Base-by-base conservation (phyloP, 1,284 basidiomycete species). In the Ceratobasidium sp. region DNA sequence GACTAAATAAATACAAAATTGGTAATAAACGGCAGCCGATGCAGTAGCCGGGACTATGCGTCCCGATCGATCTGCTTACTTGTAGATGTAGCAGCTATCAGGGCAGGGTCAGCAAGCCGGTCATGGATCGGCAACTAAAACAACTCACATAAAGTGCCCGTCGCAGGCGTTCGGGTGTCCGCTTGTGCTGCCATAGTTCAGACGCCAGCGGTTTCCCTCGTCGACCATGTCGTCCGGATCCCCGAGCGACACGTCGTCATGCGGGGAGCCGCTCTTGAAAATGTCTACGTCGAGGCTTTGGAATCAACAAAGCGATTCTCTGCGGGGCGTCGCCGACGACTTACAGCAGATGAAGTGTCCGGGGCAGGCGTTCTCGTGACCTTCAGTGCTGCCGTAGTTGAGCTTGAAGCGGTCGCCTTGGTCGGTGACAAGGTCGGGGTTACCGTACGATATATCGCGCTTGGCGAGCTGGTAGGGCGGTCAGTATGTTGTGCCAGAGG, bases 161-260 rank as follows among this genome's bases (percentile, higher is more conserved):
- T 30, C 27, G 27, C 27, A 30, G 27, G 27, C 27, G 27, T 30
- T 30, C 27, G 27, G 27, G 60, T 64, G 60, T 64, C 60, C 60
- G 14, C 27, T 41, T 18, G 27, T 64, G 60, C 60, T 64, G 14
- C 60, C 60, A 64, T 64, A 64, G 60, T 64, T 64, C 33, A 64
- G 60, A 38, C 60, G 60, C 66, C 66, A 68, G 48, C 66, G 66
- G 66, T 68, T 68, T n/a, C 66, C 66, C 66, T 68, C 66, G 27
- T 68, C 66, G 12, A 68, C 66, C 41, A 68, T 48, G 66, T 68
- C 44, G 30, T 68, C 66, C 20, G 66, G 66, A 30, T 30, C 27
- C 27, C 27, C 27, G 27, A 30, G 27, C 27, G 27, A 30, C 27
- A 30, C 27, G 27, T 30, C 66, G 23, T 48, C 66, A 33, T 68